Evolutionary conservation across 768 basidiomycete species (phyloP), one percentile per base, ranked within the genome.

Genomic region (Auricularia sp.): DNA sequence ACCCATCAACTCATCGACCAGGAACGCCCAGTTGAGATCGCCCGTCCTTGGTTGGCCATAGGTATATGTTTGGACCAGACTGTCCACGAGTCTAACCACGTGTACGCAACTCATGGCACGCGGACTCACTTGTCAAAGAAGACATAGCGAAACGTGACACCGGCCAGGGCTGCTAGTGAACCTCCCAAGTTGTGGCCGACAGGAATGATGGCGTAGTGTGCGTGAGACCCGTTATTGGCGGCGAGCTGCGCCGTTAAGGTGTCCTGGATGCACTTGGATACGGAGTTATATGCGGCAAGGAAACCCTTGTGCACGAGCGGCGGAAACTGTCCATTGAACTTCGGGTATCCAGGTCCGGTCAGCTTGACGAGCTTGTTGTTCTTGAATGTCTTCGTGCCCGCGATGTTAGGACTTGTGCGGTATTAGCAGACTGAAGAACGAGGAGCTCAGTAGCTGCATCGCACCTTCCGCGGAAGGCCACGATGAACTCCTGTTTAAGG

Each of bases 221-320:
- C 56, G 29, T 59, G 34, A 6, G 56, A 29, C 18, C 47, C 47
- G 47, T 51, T 51, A 21, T 51, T 51, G 3, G 65, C 65, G 11
- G 69, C 67, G 1, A 81, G 68, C 66, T 82, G 77, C 7, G 70
- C 65, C 5, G 71, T 68, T 3, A 84, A 65, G 24, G 79, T 71
- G 13, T 73, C 65, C 8, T 78, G 70, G 36, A 83, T 75, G 69
- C 79, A 73, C 1, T 75, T 14, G 14, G 77, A 77, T 62, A 84
- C 74, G 2, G 81, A 79, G 63, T 82, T 76, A 74, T 68, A 83
- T 81, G 79, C 79, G 24, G 77, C 29, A 18, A 83, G 74, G 67
- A 84, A 83, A 1, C 83, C 83, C 33, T 72, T 74, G 71, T 84
- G 83, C 0, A 83, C 81, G n/a, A 74, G 72, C 3, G 74, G 71